A percentile compares a stretch with the other conserved stretches of the same genome.
Evolutionary conservation across 768 basidiomycete genomes (phyloP).

Genomic region (Boletus edulis): DNA sequence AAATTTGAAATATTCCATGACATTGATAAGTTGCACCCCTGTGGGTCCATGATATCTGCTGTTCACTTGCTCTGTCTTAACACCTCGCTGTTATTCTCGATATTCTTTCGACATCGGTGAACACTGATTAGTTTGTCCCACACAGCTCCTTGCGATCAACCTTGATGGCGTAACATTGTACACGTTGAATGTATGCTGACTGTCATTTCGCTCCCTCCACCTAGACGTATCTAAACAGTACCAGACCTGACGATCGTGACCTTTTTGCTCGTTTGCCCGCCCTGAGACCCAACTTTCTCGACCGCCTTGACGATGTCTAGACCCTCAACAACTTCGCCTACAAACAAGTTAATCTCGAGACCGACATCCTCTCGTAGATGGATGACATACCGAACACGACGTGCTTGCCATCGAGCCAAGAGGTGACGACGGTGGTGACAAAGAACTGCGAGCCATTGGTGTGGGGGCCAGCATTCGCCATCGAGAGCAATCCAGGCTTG

Average conservation of each 20-base stretch:
- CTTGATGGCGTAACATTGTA: no score
- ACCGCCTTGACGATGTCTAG: neutral
- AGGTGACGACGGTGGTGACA: conserved; percentile 75
- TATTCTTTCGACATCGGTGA: no score
- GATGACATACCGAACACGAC: conserved; percentile 16
- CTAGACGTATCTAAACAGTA: neutral
- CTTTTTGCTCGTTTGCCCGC: neutral
- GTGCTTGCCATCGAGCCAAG: conserved; percentile 13
- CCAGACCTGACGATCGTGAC: conserved; percentile 2
- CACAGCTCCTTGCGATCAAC: no score
- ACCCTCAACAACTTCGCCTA: conserved; percentile 9
- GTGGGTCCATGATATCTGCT: no score
- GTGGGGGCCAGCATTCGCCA: conserved; percentile 79
- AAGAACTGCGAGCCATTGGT: conserved; percentile 94
- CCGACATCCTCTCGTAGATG: neutral
- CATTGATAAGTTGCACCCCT: no score
- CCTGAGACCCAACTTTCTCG: neutral
- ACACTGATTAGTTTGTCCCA: no score
- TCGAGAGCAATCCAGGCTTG: conserved; percentile 65
- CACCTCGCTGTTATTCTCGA: no score
- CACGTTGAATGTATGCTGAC: no score
- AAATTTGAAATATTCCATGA: no score
- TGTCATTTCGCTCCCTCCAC: neutral
- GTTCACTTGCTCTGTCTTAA: no score
- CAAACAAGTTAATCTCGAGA: neutral